Percentiles rank a stretch among this genome's conserved stretches.
Evolutionary conservation across 345 rosid genomes (phyloP).

Genomic region (Excoecaria cochinchinensis): DNA sequence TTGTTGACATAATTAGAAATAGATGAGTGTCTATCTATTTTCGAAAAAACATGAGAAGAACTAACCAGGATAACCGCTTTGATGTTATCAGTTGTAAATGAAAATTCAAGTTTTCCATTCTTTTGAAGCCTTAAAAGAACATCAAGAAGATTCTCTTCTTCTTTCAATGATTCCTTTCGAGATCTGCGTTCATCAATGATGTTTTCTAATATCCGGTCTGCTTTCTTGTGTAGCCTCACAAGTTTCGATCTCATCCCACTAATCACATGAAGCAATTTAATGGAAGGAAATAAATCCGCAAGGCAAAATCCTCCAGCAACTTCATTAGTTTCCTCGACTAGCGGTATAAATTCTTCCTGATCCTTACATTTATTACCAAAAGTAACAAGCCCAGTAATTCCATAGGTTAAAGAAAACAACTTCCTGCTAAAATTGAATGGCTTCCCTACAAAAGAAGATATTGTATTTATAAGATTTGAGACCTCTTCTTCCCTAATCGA

Average conservation of each 20-base stretch:
- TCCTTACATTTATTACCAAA: slow-evolving; percentile 28
- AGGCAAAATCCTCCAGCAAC: slow-evolving; percentile 5
- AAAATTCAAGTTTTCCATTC: slow-evolving; percentile 17
- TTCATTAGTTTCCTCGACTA: not conserved
- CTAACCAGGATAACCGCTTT: slow-evolving; percentile 39
- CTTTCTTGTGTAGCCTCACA: not conserved
- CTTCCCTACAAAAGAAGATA: not conserved
- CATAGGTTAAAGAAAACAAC: slow-evolving; percentile 11
- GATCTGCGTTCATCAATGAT: slow-evolving; percentile 5
- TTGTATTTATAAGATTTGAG: not conserved
- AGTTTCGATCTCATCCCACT: slow-evolving; percentile 5
- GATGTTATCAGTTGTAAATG: slow-evolving; percentile 24
- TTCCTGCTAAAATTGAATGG: slow-evolving; percentile 25
- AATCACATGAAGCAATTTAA: not conserved
- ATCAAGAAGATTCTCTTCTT: slow-evolving; percentile 26
- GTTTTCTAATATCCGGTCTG: slow-evolving; percentile 1
- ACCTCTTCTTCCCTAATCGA: slow-evolving; percentile 29
- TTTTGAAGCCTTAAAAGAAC: slow-evolving; percentile 37
- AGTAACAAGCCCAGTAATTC: slow-evolving; percentile 19
- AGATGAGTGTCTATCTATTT: not conserved
- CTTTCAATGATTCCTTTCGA: not conserved
- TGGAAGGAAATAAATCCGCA: slow-evolving; percentile 22
- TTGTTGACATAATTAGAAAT: not conserved
- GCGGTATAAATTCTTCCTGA: slow-evolving; percentile 17
- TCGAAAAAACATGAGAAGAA: not conserved